These are phyloP conservation scores for Salvia miltiorrhiza DNA, from an alignment of 257 asterid species.

Conservation along the genomic window DNA sequence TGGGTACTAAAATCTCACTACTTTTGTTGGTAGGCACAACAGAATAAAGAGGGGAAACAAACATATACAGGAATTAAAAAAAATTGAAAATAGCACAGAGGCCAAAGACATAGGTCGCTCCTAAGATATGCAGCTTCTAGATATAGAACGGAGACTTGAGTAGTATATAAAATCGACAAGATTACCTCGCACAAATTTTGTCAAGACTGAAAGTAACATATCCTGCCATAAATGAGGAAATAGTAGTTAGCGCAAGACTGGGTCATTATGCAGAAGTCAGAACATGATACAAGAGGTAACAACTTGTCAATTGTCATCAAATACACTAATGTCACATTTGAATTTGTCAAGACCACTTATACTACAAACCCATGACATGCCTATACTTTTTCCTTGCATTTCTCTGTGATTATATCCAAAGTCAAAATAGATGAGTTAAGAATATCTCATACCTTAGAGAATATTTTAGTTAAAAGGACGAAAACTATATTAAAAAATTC, in stretches of 20 bases:
- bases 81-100: background rate
- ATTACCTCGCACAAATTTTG: conserved; percentile 78
- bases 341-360: background rate
- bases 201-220: conserved; percentile 70
- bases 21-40: background rate
- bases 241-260: background rate
- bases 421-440: background rate
- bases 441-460: background rate
- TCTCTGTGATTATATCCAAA: background rate
- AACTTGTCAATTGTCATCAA: background rate
- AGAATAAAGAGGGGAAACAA: background rate
- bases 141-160: background rate
- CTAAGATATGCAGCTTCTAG: background rate
- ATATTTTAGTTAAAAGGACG: background rate
- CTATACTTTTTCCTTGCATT: background rate
- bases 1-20: background rate
- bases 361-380: background rate
- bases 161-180: background rate
- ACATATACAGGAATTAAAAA: background rate
- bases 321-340: background rate
- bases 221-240: conserved; percentile 45
- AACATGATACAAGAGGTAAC: background rate
- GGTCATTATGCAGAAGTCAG: background rate
- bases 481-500: background rate
- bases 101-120: background rate